A percentile compares a stretch with the other conserved stretches of the same genome.
These are phyloP conservation scores for Coemansia sp. DNA, from an alignment of 192 early-diverging fungal species.

Conservation along the genomic window DNA sequence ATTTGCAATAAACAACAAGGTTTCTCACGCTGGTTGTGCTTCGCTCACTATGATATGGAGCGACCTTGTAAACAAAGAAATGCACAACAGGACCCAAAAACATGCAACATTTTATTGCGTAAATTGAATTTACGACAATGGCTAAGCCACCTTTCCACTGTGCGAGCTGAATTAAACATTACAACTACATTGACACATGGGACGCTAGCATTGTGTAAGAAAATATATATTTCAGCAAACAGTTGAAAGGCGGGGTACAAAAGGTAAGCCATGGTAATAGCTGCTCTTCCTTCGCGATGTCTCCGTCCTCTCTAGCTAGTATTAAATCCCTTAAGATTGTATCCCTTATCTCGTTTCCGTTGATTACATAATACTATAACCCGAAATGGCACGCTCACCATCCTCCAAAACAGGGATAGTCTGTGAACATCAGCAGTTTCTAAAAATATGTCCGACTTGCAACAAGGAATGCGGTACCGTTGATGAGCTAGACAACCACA, in stretches of 20 bases:
- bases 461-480: constrained; percentile 1
- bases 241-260: not conserved
- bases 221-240: not conserved
- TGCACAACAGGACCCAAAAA: too few relatives aligned
- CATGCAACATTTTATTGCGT: not conserved
- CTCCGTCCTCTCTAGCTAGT: not conserved
- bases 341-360: not conserved
- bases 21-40: too few relatives aligned
- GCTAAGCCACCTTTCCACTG: not conserved
- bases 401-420: not conserved
- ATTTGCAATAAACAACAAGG: too few relatives aligned
- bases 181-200: not conserved
- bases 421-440: not conserved
- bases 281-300: not conserved
- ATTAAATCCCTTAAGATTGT: too few relatives aligned
- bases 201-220: not conserved
- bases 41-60: too few relatives aligned
- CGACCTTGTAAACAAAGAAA: too few relatives aligned
- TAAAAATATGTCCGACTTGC: not conserved
- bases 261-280: not conserved
- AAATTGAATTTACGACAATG: not conserved
- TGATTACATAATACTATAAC: not conserved
- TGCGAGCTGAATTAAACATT: not conserved
- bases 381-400: not conserved
- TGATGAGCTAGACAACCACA: not conserved